Percentiles rank a stretch among this genome's conserved stretches.
phyloP scores from a whole-genome alignment of 2,329 filamentous ascomycete species.

The Plectosphaerella plurivora region DNA sequence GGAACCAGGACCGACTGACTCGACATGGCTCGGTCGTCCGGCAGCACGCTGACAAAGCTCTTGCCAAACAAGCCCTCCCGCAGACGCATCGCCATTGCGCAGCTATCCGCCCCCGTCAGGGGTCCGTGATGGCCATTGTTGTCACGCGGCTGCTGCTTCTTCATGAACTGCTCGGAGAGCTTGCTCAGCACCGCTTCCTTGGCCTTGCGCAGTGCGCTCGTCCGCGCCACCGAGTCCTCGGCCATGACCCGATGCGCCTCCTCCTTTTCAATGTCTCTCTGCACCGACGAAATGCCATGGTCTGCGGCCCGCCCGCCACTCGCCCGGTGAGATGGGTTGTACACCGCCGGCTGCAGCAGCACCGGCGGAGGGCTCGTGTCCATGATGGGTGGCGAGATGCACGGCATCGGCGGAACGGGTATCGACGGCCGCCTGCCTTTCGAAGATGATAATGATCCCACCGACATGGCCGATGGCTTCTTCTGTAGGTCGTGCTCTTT shows the following conservation, averaged over 20 bases:
- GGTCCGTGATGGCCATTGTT: background rate
- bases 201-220: conserved; percentile 51
- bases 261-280: conserved; percentile 54
- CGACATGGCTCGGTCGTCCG: conserved; percentile 43
- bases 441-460: conserved; percentile 14
- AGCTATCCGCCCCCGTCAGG: conserved; percentile 9
- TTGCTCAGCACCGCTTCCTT: conserved; percentile 58
- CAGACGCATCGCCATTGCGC: conserved; percentile 30
- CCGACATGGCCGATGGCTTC: conserved; percentile 4
- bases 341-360: conserved; percentile 52
- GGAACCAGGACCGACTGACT: conserved; percentile 52
- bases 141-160: conserved; percentile 7
- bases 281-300: conserved; percentile 50
- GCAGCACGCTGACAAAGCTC: conserved; percentile 27
- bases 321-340: conserved; percentile 34
- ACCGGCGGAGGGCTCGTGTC: conserved; percentile 43
- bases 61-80: conserved; percentile 38
- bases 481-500: conserved; percentile 7
- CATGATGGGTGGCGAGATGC: conserved; percentile 48
- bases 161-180: conserved; percentile 46
- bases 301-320: conserved; percentile 16
- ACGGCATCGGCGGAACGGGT: conserved; percentile 18
- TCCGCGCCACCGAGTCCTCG: conserved; percentile 51
- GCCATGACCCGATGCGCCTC: conserved; percentile 50
- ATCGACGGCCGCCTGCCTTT: background rate